These are phyloP conservation scores for Musa troglodytarum DNA, from an alignment of 176 grass and related monocot species.

Conservation along the genomic window DNA sequence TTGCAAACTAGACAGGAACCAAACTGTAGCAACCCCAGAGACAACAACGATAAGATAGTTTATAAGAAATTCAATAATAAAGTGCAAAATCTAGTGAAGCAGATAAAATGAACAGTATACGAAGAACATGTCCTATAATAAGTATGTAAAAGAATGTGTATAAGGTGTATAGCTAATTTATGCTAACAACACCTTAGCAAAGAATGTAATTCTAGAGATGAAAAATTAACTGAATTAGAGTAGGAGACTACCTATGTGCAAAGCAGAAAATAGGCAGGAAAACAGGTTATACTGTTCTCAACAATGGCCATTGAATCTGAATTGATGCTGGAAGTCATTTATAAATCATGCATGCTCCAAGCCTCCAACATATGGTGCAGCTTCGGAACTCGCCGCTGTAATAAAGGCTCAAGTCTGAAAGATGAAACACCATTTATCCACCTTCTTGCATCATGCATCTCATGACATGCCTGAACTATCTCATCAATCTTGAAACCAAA, in stretches of 20 bases:
- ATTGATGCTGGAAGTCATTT: conserved; percentile 21
- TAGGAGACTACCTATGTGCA: background rate
- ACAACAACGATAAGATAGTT: too few relatives aligned
- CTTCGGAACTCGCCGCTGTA: conserved; percentile 60
- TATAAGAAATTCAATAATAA: too few relatives aligned
- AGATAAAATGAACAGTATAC: too few relatives aligned
- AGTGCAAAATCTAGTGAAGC: too few relatives aligned
- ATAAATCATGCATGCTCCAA: conserved; percentile 40
- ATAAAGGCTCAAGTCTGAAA: conserved; percentile 79
- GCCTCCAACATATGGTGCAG: conserved; percentile 36
- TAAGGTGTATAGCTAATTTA: too few relatives aligned
- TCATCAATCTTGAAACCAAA: conserved; percentile 80
- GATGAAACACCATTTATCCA: conserved; percentile 69
- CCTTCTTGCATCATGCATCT: conserved; percentile 82
- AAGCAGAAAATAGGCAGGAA: background rate
- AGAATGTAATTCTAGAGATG: too few relatives aligned
- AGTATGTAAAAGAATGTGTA: too few relatives aligned
- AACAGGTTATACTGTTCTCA: background rate
- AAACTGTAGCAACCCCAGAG: too few relatives aligned
- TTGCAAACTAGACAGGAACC: too few relatives aligned
- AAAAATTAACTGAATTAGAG: background rate
- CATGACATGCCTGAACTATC: conserved; percentile 90
- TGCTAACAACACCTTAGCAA: too few relatives aligned
- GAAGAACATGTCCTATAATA: too few relatives aligned
- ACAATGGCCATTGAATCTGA: background rate